Evolutionary conservation across 2,329 filamentous ascomycete species (phyloP), one percentile per base, ranked within the genome.

Genomic region (Aspergillus texensis): DNA sequence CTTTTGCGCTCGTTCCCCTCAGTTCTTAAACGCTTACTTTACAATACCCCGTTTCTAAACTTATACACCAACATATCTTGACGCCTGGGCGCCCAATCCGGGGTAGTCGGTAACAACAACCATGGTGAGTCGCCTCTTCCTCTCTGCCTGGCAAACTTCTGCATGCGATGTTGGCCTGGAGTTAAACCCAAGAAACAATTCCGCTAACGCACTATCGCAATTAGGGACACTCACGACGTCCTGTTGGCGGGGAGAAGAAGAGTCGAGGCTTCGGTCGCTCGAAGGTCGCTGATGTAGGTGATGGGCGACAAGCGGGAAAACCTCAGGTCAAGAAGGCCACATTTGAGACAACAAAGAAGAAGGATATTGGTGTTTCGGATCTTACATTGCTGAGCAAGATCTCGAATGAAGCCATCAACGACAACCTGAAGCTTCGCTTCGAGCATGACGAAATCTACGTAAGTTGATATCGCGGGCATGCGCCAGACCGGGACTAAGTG

Each of bases 371-470:
- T 70, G 95, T 99, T 60, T 97, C 95, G 61, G 95, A 99, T 84
- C 86, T 99, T 77, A 99, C 95, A 4, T 85, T 99, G 73, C 91
- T 99, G 76, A 97, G 94, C 85, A 98, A 98, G 81, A 96, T 99
- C 69, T 97, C 94, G 70, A 98, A 99, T 80, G 95, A 99, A 80
- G 94, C 94, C 65, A 99, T 99, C 84, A 99, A 99, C 82, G 95
- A 98, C 62, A 99, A 99, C 79, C 79, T 99, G 79, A 97, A 97
- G 85, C 96, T 98, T 84, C 89, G 95, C 66, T 99, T 99, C 80
- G 93, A 98, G 77, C 94, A 94, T 85, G 90, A 86, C 79, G 94
- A 99, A 82, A 99, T 99, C 78, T 99, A 99, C 83, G 87, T 89
- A 80, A 76, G 84, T 63, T 34, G 55, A 28, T 46, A 67, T 62